Evolutionary conservation across 23 red algal genomes (phyloP).

Genomic region (Gracilariopsis chorda): DNA sequence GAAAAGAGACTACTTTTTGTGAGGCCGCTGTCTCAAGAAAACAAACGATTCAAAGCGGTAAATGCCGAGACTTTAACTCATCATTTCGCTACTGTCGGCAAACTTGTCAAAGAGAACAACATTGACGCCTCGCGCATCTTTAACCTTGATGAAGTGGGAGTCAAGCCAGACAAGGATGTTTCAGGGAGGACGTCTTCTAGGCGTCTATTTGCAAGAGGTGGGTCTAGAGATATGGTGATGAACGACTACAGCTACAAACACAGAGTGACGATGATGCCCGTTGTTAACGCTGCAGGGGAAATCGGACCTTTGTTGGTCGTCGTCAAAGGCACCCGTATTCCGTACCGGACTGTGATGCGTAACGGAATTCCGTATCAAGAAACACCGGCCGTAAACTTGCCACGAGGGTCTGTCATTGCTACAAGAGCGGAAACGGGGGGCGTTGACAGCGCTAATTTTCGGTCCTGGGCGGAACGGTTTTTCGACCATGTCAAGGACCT

Average conservation of each 20-base stretch:
- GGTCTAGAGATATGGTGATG: not conserved
- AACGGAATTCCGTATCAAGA: not conserved
- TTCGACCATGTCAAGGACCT: not conserved
- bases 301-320: not conserved
- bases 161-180: constrained; percentile 21
- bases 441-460: constrained; percentile 28
- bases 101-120: constrained; percentile 1
- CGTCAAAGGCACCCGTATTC: not conserved
- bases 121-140: not conserved
- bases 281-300: not conserved
- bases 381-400: not conserved
- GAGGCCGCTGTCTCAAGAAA: constrained; percentile 1
- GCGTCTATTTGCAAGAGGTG: not conserved
- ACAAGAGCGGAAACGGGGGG: not conserved
- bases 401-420: not conserved
- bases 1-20: not conserved
- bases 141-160: constrained; percentile 33
- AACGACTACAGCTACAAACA: not conserved
- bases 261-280: not conserved
- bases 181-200: not conserved
- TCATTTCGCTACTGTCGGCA: not conserved
- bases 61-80: not conserved
- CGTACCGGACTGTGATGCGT: not conserved
- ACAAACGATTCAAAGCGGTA: not conserved
- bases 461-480: not conserved